Evolutionary conservation across 805 yeast genomes (phyloP).

Genomic region (Brettanomyces anomalus): DNA sequence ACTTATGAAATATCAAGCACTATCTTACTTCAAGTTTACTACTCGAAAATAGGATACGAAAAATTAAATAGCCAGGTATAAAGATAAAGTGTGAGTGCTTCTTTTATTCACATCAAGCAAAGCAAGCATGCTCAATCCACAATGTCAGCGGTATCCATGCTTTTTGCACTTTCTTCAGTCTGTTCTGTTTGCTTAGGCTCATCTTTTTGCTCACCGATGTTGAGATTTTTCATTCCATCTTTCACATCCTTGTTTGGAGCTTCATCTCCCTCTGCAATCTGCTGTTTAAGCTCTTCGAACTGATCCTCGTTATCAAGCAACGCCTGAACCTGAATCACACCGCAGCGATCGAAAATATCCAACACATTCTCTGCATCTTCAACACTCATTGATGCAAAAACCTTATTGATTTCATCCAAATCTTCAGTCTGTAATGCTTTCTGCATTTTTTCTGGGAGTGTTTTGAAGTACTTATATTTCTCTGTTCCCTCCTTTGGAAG

Average conservation of each 20-base stretch:
- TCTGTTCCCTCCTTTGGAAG: slow-evolving; percentile 54
- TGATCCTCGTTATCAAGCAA: slow-evolving; percentile 65
- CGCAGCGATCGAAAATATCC: slow-evolving; percentile 68
- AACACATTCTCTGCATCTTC: slow-evolving; percentile 75
- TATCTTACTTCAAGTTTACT: no score
- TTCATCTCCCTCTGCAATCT: slow-evolving; percentile 12
- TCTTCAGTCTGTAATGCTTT: slow-evolving; percentile 63
- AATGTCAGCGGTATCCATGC: neutral
- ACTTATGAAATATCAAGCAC: no score
- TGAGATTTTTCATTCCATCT: neutral
- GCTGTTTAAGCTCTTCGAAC: slow-evolving; percentile 44
- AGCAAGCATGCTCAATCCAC: neutral
- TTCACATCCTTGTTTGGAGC: neutral
- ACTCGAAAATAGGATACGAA: no score
- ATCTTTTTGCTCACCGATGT: neutral
- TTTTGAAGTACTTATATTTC: slow-evolving; percentile 45
- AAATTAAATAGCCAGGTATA: no score
- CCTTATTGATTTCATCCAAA: slow-evolving; percentile 74
- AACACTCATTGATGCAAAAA: slow-evolving; percentile 62
- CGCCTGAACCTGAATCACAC: slow-evolving; percentile 76
- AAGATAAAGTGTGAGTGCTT: no score
- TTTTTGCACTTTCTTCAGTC: neutral
- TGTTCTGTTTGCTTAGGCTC: neutral
- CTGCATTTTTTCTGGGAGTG: slow-evolving; percentile 56
- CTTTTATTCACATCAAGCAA: no score